A percentile compares a stretch with the other conserved stretches of the same genome.
These are phyloP conservation scores for Glarea lozoyensis DNA, from an alignment of 495 filamentous ascomycete species.

Conservation along the genomic window DNA sequence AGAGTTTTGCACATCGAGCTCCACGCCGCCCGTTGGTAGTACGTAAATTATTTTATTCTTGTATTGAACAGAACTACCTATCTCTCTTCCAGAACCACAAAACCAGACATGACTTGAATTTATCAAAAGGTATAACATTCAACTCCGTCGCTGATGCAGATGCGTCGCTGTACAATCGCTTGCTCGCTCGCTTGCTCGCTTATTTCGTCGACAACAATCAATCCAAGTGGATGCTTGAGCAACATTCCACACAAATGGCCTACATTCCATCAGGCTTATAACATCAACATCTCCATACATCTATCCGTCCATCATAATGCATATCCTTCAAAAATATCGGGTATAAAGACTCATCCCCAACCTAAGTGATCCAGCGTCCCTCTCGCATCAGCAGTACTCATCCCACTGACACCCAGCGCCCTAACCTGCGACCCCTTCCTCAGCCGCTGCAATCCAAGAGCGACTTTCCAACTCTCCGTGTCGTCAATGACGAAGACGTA, in stretches of 20 bases:
- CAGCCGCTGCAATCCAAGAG: slow-evolving; percentile 67
- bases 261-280: no score
- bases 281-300: neutral
- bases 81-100: no score
- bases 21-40: no score
- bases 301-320: neutral
- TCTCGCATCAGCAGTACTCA: slow-evolving; percentile 51
- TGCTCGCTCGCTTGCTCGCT: slow-evolving; percentile 10
- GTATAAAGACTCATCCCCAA: slow-evolving; percentile 45
- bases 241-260: neutral
- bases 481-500: slow-evolving; percentile 78
- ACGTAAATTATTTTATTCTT: no score
- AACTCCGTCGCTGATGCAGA: slow-evolving; percentile 22
- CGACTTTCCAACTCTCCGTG: slow-evolving; percentile 89
- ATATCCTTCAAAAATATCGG: no score
- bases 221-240: neutral
- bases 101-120: no score
- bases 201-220: neutral
- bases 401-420: slow-evolving; percentile 53
- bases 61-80: no score
- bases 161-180: no score
- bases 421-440: slow-evolving; percentile 61
- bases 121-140: no score
- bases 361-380: slow-evolving; percentile 52
- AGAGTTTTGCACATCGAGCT: no score